Conservation (phyloP, 2,329 filamentous ascomycete species). For the Elsinoe perseae region DNA sequence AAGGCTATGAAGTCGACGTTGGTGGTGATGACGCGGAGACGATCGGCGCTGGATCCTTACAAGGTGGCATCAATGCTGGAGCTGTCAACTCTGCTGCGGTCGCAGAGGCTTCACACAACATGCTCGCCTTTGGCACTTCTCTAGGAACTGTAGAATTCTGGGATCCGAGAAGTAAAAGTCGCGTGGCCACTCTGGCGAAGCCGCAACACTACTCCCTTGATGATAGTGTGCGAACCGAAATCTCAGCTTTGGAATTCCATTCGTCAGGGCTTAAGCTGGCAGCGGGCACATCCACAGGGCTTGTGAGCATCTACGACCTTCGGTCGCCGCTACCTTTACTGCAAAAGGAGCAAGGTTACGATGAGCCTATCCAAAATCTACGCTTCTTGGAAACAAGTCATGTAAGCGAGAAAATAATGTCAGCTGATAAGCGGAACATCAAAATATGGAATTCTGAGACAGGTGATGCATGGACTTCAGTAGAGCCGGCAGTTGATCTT, state of each 20-base stretch:
- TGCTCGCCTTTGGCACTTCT: constrained; percentile 88
- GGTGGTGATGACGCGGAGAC: constrained; percentile 68
- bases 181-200: constrained; percentile 66
- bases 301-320: constrained; percentile 86
- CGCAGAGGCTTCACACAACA: constrained; percentile 80
- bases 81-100: constrained; percentile 81
- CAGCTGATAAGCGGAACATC: constrained; percentile 89
- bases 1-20: constrained; percentile 83
- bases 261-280: constrained; percentile 76
- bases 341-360: constrained; percentile 93
- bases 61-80: constrained; percentile 78
- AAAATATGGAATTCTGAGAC: constrained; percentile 86
- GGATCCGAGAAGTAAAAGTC: constrained; percentile 77
- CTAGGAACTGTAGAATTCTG: constrained; percentile 96
- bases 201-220: constrained; percentile 32
- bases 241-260: constrained; percentile 83
- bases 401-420: constrained; percentile 64
- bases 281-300: constrained; percentile 77
- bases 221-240: constrained; percentile 46
- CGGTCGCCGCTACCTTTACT: constrained; percentile 78
- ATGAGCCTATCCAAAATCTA: constrained; percentile 82
- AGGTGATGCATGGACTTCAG: constrained; percentile 86
- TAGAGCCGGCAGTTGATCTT: constrained; percentile 89
- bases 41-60: constrained; percentile 63
- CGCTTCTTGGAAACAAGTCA: constrained; percentile 62